These are phyloP conservation scores for Cadophora gregata DNA, from an alignment of 2,329 filamentous ascomycete species.

Conservation along the genomic window DNA sequence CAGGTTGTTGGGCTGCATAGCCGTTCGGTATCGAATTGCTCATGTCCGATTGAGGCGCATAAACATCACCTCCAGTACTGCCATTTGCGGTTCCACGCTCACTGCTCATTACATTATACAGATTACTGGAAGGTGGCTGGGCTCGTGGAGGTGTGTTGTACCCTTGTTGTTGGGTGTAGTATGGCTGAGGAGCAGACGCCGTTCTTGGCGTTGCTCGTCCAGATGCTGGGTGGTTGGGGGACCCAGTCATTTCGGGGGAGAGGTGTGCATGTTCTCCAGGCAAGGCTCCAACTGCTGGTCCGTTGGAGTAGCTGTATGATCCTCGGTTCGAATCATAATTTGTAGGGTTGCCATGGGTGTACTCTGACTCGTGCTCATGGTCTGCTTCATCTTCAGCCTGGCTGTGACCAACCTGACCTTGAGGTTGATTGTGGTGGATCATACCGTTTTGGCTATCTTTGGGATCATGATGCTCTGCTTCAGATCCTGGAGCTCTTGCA, in stretches of 20 bases:
- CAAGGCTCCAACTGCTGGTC: slow-evolving; percentile 68
- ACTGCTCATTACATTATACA: slow-evolving; percentile 90
- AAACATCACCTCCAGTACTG: slow-evolving; percentile 70
- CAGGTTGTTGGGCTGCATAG: slow-evolving; percentile 66
- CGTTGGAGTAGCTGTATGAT: slow-evolving; percentile 77
- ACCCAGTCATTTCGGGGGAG: slow-evolving; percentile 82
- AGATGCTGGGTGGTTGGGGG: slow-evolving; percentile 79
- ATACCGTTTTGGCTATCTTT: slow-evolving; percentile 68
- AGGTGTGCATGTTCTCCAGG: slow-evolving; percentile 77
- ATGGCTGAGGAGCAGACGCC: slow-evolving; percentile 70
- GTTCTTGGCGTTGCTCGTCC: slow-evolving; percentile 87
- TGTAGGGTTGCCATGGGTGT: slow-evolving; percentile 80
- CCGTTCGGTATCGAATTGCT: slow-evolving; percentile 61
- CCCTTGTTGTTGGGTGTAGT: slow-evolving; percentile 68
- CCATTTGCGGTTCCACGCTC: slow-evolving; percentile 73
- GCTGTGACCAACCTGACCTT: slow-evolving; percentile 59
- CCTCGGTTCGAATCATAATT: slow-evolving; percentile 74
- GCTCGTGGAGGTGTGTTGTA: slow-evolving; percentile 82
- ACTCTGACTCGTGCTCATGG: slow-evolving; percentile 81
- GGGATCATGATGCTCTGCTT: slow-evolving; percentile 65
- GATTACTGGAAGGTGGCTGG: slow-evolving; percentile 73
- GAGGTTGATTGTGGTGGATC: slow-evolving; percentile 62
- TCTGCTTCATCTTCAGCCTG: slow-evolving; percentile 70
- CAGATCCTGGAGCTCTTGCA: slow-evolving; percentile 61
- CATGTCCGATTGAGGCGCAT: slow-evolving; percentile 69